Percentiles rank a stretch among this genome's conserved stretches.
Evolutionary conservation across 257 asterid species (phyloP).

Genomic region (Dorcoceras hygrometricum): DNA sequence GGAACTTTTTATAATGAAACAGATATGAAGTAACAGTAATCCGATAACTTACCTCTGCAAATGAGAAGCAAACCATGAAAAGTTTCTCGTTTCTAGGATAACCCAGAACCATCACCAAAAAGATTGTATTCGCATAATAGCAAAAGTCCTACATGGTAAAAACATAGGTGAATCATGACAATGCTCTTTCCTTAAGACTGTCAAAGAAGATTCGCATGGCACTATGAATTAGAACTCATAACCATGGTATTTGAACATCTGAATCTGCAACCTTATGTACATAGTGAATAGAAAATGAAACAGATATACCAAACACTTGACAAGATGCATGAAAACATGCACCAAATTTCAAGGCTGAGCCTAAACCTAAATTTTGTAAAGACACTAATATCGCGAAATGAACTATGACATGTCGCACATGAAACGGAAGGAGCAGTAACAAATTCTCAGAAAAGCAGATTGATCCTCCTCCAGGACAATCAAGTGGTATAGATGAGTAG

Average conservation of each 20-base stretch:
- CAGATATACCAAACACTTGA: background rate
- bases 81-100: conserved; percentile 85
- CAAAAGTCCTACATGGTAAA: conserved; percentile 75
- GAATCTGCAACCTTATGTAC: background rate
- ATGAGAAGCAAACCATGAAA: conserved; percentile 97
- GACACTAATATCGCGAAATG: background rate
- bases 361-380: background rate
- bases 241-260: background rate
- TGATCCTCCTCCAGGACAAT: conserved; percentile 5
- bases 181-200: background rate
- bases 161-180: conserved; percentile 17
- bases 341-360: background rate
- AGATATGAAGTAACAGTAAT: conserved; percentile 5
- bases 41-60: conserved; percentile 75
- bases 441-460: background rate
- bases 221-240: background rate
- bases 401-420: background rate
- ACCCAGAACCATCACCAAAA: conserved; percentile 69
- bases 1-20: conserved; percentile 11
- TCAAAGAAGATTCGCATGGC: background rate
- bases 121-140: conserved; percentile 92
- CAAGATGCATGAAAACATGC: background rate
- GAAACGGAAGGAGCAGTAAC: background rate
- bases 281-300: background rate
- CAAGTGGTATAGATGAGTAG: conserved; percentile 6